Evolutionary conservation across 257 asterid species (phyloP).

Genomic region (Jasminum sambac): DNA sequence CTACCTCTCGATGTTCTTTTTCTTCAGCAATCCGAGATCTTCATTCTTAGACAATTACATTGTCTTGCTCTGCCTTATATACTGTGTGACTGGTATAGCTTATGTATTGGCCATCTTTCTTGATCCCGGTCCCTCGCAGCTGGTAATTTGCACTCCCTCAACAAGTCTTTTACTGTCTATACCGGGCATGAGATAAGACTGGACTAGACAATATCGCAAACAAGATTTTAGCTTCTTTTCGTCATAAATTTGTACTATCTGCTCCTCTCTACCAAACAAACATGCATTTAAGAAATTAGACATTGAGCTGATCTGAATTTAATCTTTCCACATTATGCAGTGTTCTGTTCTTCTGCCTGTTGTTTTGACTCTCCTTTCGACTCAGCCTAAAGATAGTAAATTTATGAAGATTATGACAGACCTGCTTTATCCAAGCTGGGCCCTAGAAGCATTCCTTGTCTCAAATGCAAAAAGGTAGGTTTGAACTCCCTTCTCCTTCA

Average conservation of each 20-base stretch:
- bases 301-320: slow-evolving; percentile 10
- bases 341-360: slow-evolving; percentile 92
- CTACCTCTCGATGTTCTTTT: slow-evolving; percentile 67
- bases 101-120: slow-evolving; percentile 66
- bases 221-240: background rate
- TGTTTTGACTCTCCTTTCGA: slow-evolving; percentile 85
- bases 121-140: slow-evolving; percentile 74
- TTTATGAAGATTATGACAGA: slow-evolving; percentile 45
- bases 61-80: slow-evolving; percentile 62
- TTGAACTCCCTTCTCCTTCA: slow-evolving; percentile 11
- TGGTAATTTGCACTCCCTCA: slow-evolving; percentile 40
- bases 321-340: slow-evolving; percentile 41
- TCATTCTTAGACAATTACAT: slow-evolving; percentile 57
- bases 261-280: background rate
- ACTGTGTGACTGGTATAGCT: slow-evolving; percentile 74
- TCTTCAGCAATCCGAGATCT: slow-evolving; percentile 75
- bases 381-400: slow-evolving; percentile 55
- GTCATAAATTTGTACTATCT: background rate
- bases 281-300: slow-evolving; percentile 8
- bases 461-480: slow-evolving; percentile 77
- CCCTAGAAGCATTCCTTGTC: slow-evolving; percentile 82
- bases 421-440: slow-evolving; percentile 83
- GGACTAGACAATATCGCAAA: background rate
- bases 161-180: slow-evolving; percentile 7
- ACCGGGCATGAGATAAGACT: background rate